These are phyloP conservation scores for Coemansia sp. DNA, from an alignment of 192 early-diverging fungal genomes.

Conservation along the genomic window DNA sequence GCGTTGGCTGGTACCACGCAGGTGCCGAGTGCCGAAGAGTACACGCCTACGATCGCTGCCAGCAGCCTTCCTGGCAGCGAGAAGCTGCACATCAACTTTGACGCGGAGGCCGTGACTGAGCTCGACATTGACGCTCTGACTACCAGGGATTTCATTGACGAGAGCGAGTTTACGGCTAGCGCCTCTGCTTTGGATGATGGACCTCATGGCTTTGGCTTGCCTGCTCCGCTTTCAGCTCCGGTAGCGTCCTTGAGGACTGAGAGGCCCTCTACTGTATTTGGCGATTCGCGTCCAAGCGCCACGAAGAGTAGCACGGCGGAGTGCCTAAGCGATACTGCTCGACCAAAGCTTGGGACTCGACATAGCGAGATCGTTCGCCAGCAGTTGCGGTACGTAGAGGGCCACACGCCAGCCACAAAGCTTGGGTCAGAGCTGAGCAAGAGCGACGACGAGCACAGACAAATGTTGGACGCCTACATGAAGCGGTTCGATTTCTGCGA, in stretches of 20 bases:
- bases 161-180: background rate
- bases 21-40: background rate
- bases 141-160: background rate
- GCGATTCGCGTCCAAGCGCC: background rate
- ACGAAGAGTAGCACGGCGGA: background rate
- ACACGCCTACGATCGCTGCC: slow-evolving; percentile 27
- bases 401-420: slow-evolving; percentile 38
- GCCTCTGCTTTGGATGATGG: background rate
- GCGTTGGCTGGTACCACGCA: background rate
- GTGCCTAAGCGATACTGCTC: background rate
- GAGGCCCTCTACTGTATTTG: background rate
- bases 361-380: slow-evolving; percentile 38
- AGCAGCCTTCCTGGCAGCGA: slow-evolving; percentile 3
- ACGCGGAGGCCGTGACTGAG: slow-evolving; percentile 7
- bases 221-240: background rate
- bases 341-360: background rate
- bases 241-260: background rate
- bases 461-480: slow-evolving; percentile 61
- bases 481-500: slow-evolving; percentile 60
- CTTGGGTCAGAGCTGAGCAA: slow-evolving; percentile 59
- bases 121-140: background rate
- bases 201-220: background rate
- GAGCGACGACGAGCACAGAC: slow-evolving; percentile 55
- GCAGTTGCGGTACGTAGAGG: slow-evolving; percentile 38
- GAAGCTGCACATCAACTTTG: slow-evolving; percentile 5